Conservation (phyloP, 78 protist genomes). For the Guillardia theta region DNA sequence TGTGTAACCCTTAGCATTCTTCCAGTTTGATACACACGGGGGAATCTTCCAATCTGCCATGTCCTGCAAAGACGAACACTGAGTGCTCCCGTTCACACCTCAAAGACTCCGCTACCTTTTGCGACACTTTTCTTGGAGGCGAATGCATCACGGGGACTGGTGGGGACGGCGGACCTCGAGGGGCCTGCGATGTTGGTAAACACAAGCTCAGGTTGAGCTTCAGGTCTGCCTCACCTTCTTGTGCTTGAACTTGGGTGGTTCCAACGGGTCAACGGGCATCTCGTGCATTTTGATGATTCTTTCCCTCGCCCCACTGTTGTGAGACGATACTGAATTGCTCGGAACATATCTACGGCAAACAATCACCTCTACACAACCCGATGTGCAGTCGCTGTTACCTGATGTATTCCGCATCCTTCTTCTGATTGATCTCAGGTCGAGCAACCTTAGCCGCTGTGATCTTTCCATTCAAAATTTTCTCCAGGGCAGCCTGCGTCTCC, state of each 20-base stretch:
- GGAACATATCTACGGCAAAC: not conserved
- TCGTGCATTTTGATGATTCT: conserved; percentile 84
- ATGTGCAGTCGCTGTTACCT: not conserved
- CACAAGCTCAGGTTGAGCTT: not conserved
- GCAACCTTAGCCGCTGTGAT: not conserved
- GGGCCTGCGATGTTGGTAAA: not conserved
- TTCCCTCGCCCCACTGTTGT: conserved; percentile 58
- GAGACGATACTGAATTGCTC: not conserved
- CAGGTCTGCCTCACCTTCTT: conserved; percentile 40
- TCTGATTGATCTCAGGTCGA: conserved; percentile 37
- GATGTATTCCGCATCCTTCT: conserved; percentile 62
- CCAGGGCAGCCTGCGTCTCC: conserved; percentile 66
- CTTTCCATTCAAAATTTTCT: conserved; percentile 49
- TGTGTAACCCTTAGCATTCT: conserved; percentile 94
- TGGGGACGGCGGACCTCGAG: conserved; percentile 63
- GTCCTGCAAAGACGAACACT: too few species aligned
- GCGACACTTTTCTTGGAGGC: conserved; percentile 79
- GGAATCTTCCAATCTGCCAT: conserved; percentile 92
- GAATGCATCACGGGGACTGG: conserved; percentile 98
- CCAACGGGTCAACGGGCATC: conserved; percentile 87
- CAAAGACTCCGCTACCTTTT: conserved; percentile 22
- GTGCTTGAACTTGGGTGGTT: conserved; percentile 88
- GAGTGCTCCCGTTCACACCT: too few species aligned
- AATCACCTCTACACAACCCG: too few species aligned
- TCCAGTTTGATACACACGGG: conserved; percentile 96